Evolutionary conservation across 208 protist species (phyloP), one percentile per base, ranked within the genome.

Genomic region (Acanthamoeba lenticulata): DNA sequence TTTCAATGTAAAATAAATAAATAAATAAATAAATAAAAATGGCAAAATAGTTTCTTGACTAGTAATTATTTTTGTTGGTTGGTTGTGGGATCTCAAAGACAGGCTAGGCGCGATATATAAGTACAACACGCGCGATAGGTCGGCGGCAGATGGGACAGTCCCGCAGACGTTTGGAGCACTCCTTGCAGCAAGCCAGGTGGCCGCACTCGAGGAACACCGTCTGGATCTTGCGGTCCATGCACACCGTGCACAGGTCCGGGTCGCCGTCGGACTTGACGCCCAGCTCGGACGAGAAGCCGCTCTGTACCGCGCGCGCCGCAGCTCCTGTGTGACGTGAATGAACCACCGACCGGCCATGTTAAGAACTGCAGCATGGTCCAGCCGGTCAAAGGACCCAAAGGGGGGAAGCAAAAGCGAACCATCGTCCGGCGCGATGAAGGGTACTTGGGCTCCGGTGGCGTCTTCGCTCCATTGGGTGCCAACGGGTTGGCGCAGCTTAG

Each of bases 161-260:
- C 44, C 94, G 85, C n/a, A 96, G 69, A 62, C 93, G 94, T 24
- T 67, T 79, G 24, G 95, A 83, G 38, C 95, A 96, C 17, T 49
- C 42, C 24, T 74, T 91, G 40, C 95, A 96, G 52, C 94, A 95
- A 49, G 85, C 93, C 7, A 96, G 69, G 94, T 96, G 95, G 34
- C 95, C 95, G 83, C 95, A 96, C 62, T 96, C 94, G 15, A 96
- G 72, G 90, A 96, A 95, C 2, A 96, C 95, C 5, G 94, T 94
- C 38, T 96, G 85, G n/a, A 96, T 94, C 36, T 52, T 57, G 17
- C 79, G 79, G 44, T 96, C 95, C 95, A 96, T 96, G 69, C 95
- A 96, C 36, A 96, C 94, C 21, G 92, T 81, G 83, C 95, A 96
- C 47, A 52, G 81, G 0, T 93, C 52, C 69, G 52, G 42, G n/a